phyloP scores from a whole-genome alignment of 2,329 filamentous ascomycete genomes.

The Diaporthe sp. region DNA sequence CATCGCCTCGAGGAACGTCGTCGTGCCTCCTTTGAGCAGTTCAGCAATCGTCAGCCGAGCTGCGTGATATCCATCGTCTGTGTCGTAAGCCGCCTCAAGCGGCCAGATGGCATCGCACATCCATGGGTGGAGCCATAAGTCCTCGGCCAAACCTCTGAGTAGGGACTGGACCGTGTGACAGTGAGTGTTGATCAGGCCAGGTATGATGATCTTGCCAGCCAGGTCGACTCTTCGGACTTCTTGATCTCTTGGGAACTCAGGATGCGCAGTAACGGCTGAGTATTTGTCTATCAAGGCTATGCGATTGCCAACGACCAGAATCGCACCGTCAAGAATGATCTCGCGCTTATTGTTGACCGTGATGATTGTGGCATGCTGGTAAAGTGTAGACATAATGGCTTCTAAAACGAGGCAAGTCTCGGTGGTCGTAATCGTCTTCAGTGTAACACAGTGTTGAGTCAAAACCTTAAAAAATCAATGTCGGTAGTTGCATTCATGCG shows the following conservation, averaged over 20 bases:
- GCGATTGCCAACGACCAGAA: conserved; percentile 54
- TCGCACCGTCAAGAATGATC: conserved; percentile 61
- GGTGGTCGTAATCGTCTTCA: not conserved
- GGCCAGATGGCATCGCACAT: conserved; percentile 65
- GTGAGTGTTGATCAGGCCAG: conserved; percentile 64
- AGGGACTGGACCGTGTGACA: conserved; percentile 64
- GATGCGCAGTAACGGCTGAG: conserved; percentile 45
- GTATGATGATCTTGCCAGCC: conserved; percentile 60
- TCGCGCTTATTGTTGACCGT: conserved; percentile 61
- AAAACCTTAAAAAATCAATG: conserved; percentile 13
- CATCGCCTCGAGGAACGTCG: conserved; percentile 67
- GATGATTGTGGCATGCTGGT: conserved; percentile 64
- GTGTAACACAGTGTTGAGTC: conserved; percentile 32
- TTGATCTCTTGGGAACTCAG: conserved; percentile 9
- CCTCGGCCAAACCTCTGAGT: conserved; percentile 62
- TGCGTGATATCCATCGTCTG: conserved; percentile 62
- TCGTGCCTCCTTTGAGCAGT: conserved; percentile 64
- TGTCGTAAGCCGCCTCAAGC: conserved; percentile 46
- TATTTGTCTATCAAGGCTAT: conserved; percentile 60
- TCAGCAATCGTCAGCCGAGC: conserved; percentile 63
- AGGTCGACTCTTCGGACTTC: conserved; percentile 47
- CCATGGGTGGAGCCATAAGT: conserved; percentile 64
- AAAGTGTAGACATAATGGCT: conserved; percentile 48
- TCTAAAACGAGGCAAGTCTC: conserved; percentile 12
- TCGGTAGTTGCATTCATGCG: conserved; percentile 20